Base-by-base conservation (phyloP, 2,329 filamentous ascomycete species). In the Tolypocladium inflatum region DNA sequence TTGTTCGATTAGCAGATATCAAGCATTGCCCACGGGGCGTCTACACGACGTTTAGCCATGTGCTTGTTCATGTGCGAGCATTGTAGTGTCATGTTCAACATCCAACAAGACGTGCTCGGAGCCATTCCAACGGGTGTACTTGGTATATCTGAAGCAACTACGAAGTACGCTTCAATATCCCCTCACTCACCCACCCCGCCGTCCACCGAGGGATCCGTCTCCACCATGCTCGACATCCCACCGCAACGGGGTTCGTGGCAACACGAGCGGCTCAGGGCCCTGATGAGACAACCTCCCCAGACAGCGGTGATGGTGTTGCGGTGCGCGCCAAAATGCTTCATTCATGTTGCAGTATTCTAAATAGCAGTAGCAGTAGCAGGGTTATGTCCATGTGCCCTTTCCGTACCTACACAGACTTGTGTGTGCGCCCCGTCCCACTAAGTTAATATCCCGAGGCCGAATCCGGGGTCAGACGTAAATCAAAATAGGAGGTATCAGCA, bases 1-100 rank as follows among this genome's bases (percentile, higher is more conserved):
- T 19, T 58, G 57, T 58, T 58, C 57, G 57, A 58, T 55, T 58
- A 58, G 54, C 54, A 58, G 43, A 58, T 58, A 58, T 48, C 37
- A 50, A 53, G 54, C 53, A 56, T 53, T 23, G 35, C 54, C 43
- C 45, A 19, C 2, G 53, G 53, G 53, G 37, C 26, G 39, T 19
- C 23, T 42, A 41, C 23, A n/a, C 53, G 33, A 8, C 30, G 33
- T 2, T 39, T 8, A 33, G 30, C 3, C 48, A 51, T 6, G 48
- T 15, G 26, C 26, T 5, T 30, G 26, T 33, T 2, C 8, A 2
- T n/a, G 26, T n/a, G 26, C 26, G 26, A 33, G 48, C 4, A 33
- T 4, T 13, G 43, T 26, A 23, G 43, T 1, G 42, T 43, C 7
- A 23, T 23, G 9, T 13, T 10, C 6, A 43, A 21, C 21, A n/a